Percentiles rank a stretch among this genome's conserved stretches.
Evolutionary conservation across 495 filamentous ascomycete genomes (phyloP).

Genomic region (Amniculicola lignicola): DNA sequence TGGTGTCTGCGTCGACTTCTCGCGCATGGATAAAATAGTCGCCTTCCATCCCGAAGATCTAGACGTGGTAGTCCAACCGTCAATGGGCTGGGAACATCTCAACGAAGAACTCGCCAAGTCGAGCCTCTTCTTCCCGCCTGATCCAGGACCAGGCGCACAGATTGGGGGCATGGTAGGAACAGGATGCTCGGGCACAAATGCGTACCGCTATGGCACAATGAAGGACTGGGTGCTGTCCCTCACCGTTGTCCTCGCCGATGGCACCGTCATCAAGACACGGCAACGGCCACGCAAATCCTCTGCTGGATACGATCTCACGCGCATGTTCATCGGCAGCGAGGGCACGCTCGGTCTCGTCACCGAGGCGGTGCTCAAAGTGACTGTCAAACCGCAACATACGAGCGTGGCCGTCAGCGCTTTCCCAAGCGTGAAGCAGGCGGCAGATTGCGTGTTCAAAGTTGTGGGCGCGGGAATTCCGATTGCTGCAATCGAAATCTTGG

Average conservation of each 20-base stretch:
- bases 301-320: constrained; percentile 84
- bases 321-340: constrained; percentile 86
- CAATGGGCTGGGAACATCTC: constrained; percentile 72
- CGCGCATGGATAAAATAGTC: constrained; percentile 70
- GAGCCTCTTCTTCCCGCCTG: constrained; percentile 77
- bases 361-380: constrained; percentile 79
- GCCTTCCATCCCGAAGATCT: constrained; percentile 68
- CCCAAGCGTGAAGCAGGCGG: constrained; percentile 70
- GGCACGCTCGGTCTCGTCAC: constrained; percentile 89
- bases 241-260: constrained; percentile 90
- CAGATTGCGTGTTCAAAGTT: constrained; percentile 73
- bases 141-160: constrained; percentile 78
- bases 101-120: constrained; percentile 68
- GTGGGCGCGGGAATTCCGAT: constrained; percentile 79
- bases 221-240: constrained; percentile 90
- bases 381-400: constrained; percentile 69
- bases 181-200: constrained; percentile 89
- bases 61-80: constrained; percentile 79
- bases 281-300: constrained; percentile 73
- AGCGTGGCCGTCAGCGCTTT: constrained; percentile 87
- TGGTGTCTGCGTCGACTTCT: constrained; percentile 75
- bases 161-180: constrained; percentile 97
- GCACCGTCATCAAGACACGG: constrained; percentile 83
- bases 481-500: constrained; percentile 85
- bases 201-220: constrained; percentile 94